Conservation (phyloP, 306 rosid species). For the Coriaria nepalensis region DNA sequence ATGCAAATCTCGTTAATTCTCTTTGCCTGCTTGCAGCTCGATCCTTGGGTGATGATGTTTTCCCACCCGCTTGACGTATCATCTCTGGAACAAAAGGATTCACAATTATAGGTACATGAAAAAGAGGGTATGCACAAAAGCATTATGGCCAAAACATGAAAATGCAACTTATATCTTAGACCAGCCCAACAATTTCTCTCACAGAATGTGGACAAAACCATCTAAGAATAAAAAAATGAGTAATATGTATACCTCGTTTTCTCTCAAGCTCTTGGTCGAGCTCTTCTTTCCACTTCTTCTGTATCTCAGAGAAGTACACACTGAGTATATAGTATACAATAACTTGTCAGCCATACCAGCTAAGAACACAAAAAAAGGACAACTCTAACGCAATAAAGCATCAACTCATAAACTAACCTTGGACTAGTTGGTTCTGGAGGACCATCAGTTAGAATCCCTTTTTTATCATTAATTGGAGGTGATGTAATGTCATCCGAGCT, state of each 20-base stretch:
- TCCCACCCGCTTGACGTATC: conserved; percentile 88
- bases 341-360: background rate
- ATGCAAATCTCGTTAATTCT: conserved; percentile 85
- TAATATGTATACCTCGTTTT: conserved; percentile 61
- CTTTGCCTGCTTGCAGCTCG: conserved; percentile 55
- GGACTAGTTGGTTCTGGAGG: conserved; percentile 73
- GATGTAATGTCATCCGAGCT: conserved; percentile 42
- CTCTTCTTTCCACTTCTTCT: conserved; percentile 98
- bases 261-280: conserved; percentile 95
- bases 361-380: background rate
- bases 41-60: conserved; percentile 88
- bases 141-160: conserved; percentile 1
- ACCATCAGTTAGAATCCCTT: conserved; percentile 45
- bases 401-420: conserved; percentile 37
- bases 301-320: conserved; percentile 67
- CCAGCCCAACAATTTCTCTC: too few species aligned
- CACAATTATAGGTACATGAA: background rate
- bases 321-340: conserved; percentile 19
- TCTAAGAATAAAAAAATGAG: too few species aligned
- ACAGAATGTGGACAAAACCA: too few species aligned
- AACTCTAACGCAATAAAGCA: conserved; percentile 7
- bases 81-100: conserved; percentile 44
- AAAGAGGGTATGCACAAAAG: background rate
- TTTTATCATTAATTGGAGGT: conserved; percentile 45
- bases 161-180: too few species aligned